Conservation (phyloP, 2,329 filamentous ascomycete genomes). For the Phyllachora maydis region DNA sequence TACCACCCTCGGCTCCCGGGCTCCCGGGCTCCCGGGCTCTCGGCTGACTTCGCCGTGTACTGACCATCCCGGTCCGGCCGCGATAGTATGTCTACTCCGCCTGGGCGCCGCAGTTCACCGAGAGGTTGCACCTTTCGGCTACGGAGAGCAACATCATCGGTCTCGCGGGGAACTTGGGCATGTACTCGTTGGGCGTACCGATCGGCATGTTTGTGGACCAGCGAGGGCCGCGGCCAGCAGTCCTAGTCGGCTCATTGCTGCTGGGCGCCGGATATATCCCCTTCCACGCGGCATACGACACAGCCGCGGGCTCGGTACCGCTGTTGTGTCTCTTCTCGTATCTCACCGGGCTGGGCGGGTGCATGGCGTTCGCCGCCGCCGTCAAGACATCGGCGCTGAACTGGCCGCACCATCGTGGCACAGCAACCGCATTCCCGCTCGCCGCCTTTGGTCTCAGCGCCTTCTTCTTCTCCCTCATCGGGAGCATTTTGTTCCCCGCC, state of each 20-base stretch:
- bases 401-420: slow-evolving; percentile 78
- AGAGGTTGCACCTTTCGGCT: slow-evolving; percentile 69
- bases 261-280: slow-evolving; percentile 72
- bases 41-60: slow-evolving; percentile 2
- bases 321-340: slow-evolving; percentile 67
- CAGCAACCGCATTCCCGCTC: slow-evolving; percentile 81
- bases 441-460: slow-evolving; percentile 88
- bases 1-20: neutral
- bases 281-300: slow-evolving; percentile 58
- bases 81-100: slow-evolving; percentile 97
- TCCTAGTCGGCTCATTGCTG: slow-evolving; percentile 51
- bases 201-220: slow-evolving; percentile 74
- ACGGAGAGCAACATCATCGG: slow-evolving; percentile 87
- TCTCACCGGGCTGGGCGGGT: slow-evolving; percentile 73
- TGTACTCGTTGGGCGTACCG: slow-evolving; percentile 83
- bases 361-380: slow-evolving; percentile 71
- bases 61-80: no score
- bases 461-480: slow-evolving; percentile 80
- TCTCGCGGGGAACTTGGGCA: slow-evolving; percentile 69
- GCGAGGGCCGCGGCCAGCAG: slow-evolving; percentile 59
- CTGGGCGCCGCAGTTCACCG: slow-evolving; percentile 90
- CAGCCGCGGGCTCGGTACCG: slow-evolving; percentile 35
- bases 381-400: slow-evolving; percentile 79
- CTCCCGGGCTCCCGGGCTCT: neutral
- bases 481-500: slow-evolving; percentile 59